Evolutionary conservation across 208 protist genomes (phyloP), one percentile per base, ranked within the genome.

Genomic region (Endotrypanum monterogeii): DNA sequence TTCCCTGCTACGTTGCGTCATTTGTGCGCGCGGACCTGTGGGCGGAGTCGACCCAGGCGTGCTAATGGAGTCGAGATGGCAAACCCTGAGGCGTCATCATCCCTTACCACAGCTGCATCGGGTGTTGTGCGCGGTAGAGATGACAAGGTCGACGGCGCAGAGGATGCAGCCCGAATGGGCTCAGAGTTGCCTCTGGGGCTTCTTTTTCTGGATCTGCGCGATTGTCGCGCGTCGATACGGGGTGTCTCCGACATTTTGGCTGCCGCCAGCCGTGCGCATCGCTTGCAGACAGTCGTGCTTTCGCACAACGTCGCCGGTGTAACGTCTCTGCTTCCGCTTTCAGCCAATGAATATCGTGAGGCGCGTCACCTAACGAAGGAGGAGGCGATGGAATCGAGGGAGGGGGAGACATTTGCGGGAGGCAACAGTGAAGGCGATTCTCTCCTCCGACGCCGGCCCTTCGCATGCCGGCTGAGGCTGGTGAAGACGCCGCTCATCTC

Each of bases 231-330:
- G 0, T 89, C 85, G 0, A 71, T 78, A 23, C 91, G 87, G 46
- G 91, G 91, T 8, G 73, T 96, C 32, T 91, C 89, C 20, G 80
- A 86, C 28, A 79, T 93, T 30, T 78, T 94, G 44, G 83, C 83
- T 23, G 91, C 82, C 5, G 89, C 87, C 50, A 92, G 89, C 67
- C 79, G 73, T 44, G 80, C 89, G 3, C 83, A 92, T 35, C 78
- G 86, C 3, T 68, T 95, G 55, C 87, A 65, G 54, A 35, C 44
- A 2, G 46, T 93, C 23, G 28, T 88, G 25, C 37, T 90, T 3
- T 76, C 83, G n/a, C 72, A 80, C 68, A 92, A 92, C 71, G 70
- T 79, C 6, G 72, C 76, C n/a, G 71, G 78, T 39, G 62, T 81
- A 23, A 67, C 77, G 8, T 71, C 76, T 16, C 70, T 86, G 23